phyloP scores from a whole-genome alignment of 2,329 filamentous ascomycete species.

The Torrubiellomyces zombiae region DNA sequence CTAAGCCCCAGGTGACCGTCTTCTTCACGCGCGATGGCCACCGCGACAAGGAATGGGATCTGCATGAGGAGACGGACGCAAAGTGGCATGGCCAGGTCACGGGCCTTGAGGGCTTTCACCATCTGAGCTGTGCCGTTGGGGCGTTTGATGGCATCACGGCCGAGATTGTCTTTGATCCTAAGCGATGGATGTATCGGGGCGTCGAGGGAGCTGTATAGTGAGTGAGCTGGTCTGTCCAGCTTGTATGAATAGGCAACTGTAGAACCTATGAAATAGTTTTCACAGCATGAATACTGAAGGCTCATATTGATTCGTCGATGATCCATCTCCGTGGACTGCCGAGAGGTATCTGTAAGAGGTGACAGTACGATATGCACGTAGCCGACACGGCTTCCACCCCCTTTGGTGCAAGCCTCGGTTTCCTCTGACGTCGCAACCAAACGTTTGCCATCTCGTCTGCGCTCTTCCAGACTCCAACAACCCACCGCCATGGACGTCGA shows the following conservation, averaged over 20 bases:
- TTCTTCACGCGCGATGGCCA: conserved; percentile 57
- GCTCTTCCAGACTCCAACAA: conserved; percentile 5
- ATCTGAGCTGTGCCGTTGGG: conserved; percentile 55
- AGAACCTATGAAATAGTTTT: too few species aligned
- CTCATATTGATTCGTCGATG: too few species aligned
- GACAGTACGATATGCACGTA: too few species aligned
- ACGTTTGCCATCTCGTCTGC: too few species aligned
- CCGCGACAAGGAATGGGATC: conserved; percentile 45
- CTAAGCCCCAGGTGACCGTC: conserved; percentile 16
- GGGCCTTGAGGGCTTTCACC: conserved; percentile 55
- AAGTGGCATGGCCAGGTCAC: conserved; percentile 42
- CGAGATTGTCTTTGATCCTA: conserved; percentile 46
- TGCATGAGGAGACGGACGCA: conserved; percentile 58
- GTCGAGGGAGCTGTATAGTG: too few species aligned
- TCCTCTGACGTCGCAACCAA: background rate
- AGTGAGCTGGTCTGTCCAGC: too few species aligned
- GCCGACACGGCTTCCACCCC: too few species aligned
- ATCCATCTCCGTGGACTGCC: too few species aligned
- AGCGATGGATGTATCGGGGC: conserved; percentile 40
- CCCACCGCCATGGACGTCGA: conserved; percentile 35
- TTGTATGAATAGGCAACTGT: too few species aligned
- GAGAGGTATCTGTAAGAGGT: too few species aligned
- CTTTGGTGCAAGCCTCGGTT: too few species aligned
- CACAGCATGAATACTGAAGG: too few species aligned
- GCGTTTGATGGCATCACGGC: conserved; percentile 52